These are phyloP conservation scores for Vanrija sp. DNA, from an alignment of 1,284 basidiomycete species.

Conservation along the genomic window DNA sequence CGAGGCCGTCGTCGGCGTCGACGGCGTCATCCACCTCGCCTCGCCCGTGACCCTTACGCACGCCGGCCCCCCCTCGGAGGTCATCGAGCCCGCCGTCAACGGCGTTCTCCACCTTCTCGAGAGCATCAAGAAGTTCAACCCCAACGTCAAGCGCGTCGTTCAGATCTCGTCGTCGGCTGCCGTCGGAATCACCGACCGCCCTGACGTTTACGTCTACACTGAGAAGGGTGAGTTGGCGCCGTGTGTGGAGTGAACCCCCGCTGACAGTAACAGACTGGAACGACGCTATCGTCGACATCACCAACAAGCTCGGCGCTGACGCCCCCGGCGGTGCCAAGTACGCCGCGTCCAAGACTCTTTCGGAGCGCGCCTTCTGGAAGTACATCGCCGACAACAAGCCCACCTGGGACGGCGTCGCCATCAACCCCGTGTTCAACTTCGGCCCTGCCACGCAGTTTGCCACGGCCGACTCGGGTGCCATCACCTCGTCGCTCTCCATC, in stretches of 20 bases:
- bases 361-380: conserved; percentile 1
- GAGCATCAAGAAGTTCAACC: background rate
- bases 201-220: background rate
- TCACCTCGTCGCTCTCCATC: background rate
- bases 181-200: background rate
- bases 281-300: background rate
- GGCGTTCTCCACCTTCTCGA: conserved; percentile 1
- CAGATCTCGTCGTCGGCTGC: conserved; percentile 1
- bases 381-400: conserved; percentile 13
- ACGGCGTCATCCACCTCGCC: conserved; percentile 51
- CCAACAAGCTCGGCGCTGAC: background rate
- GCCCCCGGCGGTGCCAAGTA: background rate
- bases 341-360: background rate
- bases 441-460: background rate
- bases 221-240: background rate
- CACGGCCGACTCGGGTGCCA: background rate
- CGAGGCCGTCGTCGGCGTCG: conserved; percentile 60
- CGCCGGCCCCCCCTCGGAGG: background rate
- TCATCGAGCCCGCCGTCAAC: conserved; percentile 6
- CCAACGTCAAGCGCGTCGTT: background rate
- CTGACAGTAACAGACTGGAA: background rate
- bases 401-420: background rate
- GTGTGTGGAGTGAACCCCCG: no score
- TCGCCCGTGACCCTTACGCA: background rate
- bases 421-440: background rate